A percentile compares a stretch with the other conserved stretches of the same genome.
Conservation (phyloP, 441 rosid species). For the Adansonia rubrostipa region DNA sequence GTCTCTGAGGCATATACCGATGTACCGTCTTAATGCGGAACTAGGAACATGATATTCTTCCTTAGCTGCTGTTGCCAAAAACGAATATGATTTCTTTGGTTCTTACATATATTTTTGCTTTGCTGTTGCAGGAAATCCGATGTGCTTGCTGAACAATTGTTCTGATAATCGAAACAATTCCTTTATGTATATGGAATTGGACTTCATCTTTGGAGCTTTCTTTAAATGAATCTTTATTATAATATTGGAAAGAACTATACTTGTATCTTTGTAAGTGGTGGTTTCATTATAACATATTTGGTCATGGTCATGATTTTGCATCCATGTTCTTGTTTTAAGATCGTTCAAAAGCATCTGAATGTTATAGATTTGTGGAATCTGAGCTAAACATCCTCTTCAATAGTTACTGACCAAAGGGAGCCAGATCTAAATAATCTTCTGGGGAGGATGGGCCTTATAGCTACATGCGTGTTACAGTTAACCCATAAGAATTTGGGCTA, state of each 20-base stretch:
- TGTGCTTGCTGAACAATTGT: neutral
- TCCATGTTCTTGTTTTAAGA: neutral
- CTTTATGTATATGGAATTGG: neutral
- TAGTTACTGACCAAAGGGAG: too few relatives aligned
- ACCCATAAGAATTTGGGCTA: too few relatives aligned
- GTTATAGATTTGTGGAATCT: too few relatives aligned
- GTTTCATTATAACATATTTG: neutral
- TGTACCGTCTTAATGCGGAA: slow-evolving; percentile 1
- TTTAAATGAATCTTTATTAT: neutral
- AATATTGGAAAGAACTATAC: neutral
- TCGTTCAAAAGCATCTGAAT: too few relatives aligned
- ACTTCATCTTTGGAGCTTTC: neutral
- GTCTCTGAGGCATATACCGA: slow-evolving; percentile 15
- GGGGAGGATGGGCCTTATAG: too few relatives aligned
- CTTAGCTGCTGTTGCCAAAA: neutral
- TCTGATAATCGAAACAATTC: neutral
- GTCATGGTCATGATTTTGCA: neutral
- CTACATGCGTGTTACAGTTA: too few relatives aligned
- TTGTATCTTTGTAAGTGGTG: neutral
- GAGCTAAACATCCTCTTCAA: too few relatives aligned
- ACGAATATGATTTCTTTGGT: neutral
- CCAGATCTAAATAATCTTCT: too few relatives aligned
- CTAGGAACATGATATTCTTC: neutral
- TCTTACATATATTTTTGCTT: neutral
- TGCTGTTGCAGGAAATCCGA: neutral